Evolutionary conservation across 345 rosid species (phyloP), one percentile per base, ranked within the genome.

Genomic region (Salix suchowensis): DNA sequence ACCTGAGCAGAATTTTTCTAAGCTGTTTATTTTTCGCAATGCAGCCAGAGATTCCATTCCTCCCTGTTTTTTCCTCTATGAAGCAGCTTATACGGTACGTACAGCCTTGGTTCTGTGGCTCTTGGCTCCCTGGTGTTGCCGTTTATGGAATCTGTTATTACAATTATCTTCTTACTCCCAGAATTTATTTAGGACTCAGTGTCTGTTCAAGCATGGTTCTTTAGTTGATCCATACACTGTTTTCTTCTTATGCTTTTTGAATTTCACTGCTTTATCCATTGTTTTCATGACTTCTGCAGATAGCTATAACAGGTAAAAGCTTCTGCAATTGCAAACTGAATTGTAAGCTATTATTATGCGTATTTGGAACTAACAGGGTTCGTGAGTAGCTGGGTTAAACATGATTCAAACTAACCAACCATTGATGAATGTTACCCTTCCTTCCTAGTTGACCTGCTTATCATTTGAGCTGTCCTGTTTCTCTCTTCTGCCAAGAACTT

Each of bases 31-130:
- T 23, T 37, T 40, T 74, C 39, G 39, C 15, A 54, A 74, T 89
- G 92, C 94, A 95, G 96, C 90, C 93, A 40, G 94, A 89, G 80
- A 88, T 93, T 76, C 96, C 92, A 19, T 89, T 96, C 82, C 98
- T 96, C 82, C 96, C 98, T 21, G 99, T 96, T 73, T 87, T 96
- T 61, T 88, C 97, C 68, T 96, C 99, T 12, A 93, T 96, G 98
- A 96, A 88, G 88, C 88, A 92, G 84, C 91, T 96, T 67, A 78
- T 91, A 19, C 87, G 91, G 24, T 24, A 24, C 24, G 6, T 96
- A 92, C 85, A 93, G 90, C 86, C 85, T 96, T 68, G 99, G 99
- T 32, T 96, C 99, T 7, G 89, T 96, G 65, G 99, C 96, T 69
- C 95, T 96, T 68, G 98, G 99, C 67, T 96, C 99, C 68, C 88